Base-by-base conservation (phyloP, 2,329 filamentous ascomycete genomes). In the Aspergillus proliferans region DNA sequence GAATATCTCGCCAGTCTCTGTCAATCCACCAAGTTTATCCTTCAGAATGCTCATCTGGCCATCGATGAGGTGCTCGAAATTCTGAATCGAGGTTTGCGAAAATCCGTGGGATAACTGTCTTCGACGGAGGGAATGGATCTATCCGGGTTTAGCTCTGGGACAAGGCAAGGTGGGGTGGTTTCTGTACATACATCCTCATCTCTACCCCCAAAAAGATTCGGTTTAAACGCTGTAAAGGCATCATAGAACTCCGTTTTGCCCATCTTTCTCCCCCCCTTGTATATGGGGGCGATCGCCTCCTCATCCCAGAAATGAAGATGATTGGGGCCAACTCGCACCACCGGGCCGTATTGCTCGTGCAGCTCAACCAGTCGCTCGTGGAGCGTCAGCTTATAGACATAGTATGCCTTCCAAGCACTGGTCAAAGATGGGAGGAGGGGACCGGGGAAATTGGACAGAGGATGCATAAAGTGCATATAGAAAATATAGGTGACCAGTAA, bases 1-100 rank as follows among this genome's bases (percentile, higher is more conserved):
- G 30, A 70, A 66, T 2, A 30, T 34, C 22, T 59, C 30, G 4
- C 28, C 45, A 1, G 34, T 47, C 3, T 36, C 18, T 28, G 42
- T 34, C 4, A 45, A 47, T 8, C 4, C 5, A 2, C 28, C 19
- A 3, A 51, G 41, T 18, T 51, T 51, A n/a, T 21, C 15, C 8
- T 47, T 7, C 1, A 51, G 24, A 4, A 51, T 45, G 7, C 47
- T 5, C 10, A 47, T 51, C 12, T 51, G 45, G 6, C 45, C 34
- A 12, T 48, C 34, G 10, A 51, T 51, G 1, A 51, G 44, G 26
- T 41, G 45, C 9, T 51, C 49, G 6, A 51, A 30, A 4, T 51
- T 47, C 24, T 47, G 22, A 30, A 47, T 30, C 10, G 49, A 51
- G 18, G 15, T 26, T 15, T 51, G 49, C 10, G 48, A 51, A 6